These are phyloP conservation scores for Geoglossum glabrum DNA, from an alignment of 495 filamentous ascomycete genomes.

Conservation along the genomic window DNA sequence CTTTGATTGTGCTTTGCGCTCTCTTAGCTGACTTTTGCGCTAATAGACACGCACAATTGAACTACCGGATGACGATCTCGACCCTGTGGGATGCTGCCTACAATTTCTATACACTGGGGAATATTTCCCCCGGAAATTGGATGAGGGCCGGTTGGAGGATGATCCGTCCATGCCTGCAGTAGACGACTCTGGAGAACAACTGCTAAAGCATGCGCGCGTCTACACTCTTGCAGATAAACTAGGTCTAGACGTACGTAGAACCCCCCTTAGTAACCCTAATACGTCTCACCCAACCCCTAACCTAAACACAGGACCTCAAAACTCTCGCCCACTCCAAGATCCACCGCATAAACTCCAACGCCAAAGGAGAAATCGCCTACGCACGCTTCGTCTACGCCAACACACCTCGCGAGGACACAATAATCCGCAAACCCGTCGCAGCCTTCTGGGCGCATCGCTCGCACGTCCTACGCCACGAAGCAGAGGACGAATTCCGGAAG, in stretches of 20 bases:
- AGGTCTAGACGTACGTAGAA: slow-evolving; percentile 26
- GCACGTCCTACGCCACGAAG: slow-evolving; percentile 63
- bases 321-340: slow-evolving; percentile 71
- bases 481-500: slow-evolving; percentile 56
- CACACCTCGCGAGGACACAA: slow-evolving; percentile 43
- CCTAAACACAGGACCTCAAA: slow-evolving; percentile 32
- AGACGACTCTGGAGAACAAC: slow-evolving; percentile 52
- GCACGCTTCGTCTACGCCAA: slow-evolving; percentile 76
- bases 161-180: slow-evolving; percentile 35
- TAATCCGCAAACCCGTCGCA: slow-evolving; percentile 67
- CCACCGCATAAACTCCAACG: slow-evolving; percentile 65
- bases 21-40: neutral
- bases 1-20: slow-evolving; percentile 15
- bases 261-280: neutral
- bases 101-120: slow-evolving; percentile 86
- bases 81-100: slow-evolving; percentile 71
- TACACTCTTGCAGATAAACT: slow-evolving; percentile 80
- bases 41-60: slow-evolving; percentile 42
- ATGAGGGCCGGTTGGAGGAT: slow-evolving; percentile 31
- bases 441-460: slow-evolving; percentile 72
- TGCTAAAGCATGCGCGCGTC: slow-evolving; percentile 69
- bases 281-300: neutral
- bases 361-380: slow-evolving; percentile 73
- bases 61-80: slow-evolving; percentile 49
- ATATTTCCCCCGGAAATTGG: slow-evolving; percentile 54